Evolutionary conservation across 805 yeast species (phyloP), one percentile per base, ranked within the genome.

Genomic region (Wickerhamomyces bovis): DNA sequence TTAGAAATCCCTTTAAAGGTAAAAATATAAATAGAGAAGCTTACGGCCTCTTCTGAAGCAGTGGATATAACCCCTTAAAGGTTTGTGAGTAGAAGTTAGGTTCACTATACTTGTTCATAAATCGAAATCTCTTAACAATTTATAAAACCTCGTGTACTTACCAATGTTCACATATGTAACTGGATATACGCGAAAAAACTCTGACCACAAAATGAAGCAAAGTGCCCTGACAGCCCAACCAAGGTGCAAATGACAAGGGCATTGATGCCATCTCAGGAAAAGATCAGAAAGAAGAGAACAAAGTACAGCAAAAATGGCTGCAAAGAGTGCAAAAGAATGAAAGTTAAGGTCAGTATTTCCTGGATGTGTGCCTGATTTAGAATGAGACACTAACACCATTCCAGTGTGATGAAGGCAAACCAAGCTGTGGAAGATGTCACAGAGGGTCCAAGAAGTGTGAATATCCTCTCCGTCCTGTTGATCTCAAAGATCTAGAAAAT

Each of bases 261-360:
- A 13, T 13, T 28, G 31, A 28, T 28, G n/a, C 31, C n/a, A 4
- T 4, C 31, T n/a, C 31, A 28, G 7, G 31, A 33, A 20, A 33
- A 33, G 20, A 12, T 33, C 20, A 40, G 46, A 26, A 52, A 44
- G 26, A 56, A 38, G 33, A 33, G 53, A n/a, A 42, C 49, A 33
- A 57, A 46, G 18, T 58, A 58, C 40, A 57, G 62, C 38, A 43
- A 56, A n/a, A 63, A 61, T 16, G 76, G 76, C 3, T 71, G 76
- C 51, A 52, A 63, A 16, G 73, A 69, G 47, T 71, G 76, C 52
- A 71, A 70, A 49, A 60, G 72, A 23, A 61, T 73, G 44, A 71
- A 71, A 48, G 70, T 71, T 42, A 71, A 71, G 36, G 57, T 54
- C 40, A 15, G 57, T 46, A 8, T 25, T 13, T 8, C 23, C 31